Evolutionary conservation across 305 asterid genomes (phyloP), one percentile per base, ranked within the genome.

Genomic region (Fraxinus nigra): DNA sequence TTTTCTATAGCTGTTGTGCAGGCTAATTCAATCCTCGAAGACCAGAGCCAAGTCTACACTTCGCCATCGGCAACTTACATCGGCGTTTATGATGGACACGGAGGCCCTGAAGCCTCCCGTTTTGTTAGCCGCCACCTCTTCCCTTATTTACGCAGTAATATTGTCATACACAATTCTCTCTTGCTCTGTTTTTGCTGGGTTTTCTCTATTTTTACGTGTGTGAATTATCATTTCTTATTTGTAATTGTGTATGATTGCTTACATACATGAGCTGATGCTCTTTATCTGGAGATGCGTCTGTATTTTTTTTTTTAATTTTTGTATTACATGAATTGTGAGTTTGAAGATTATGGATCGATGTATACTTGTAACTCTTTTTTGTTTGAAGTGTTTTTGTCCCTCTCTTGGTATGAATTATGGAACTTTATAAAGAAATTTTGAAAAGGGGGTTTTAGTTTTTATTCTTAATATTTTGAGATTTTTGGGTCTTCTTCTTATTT

Each of bases 21-120:
- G 92, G 99, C 99, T 11, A 96, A 96, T 91, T 89, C 94, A 4
- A 85, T 61, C 72, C 90, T 96, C 0, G 99, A 96, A 89, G 99
- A 96, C 83, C 99, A 96, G 88, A 91, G 97, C 69, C 95, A 93
- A 84, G 98, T 96, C 16, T 92, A 84, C 65, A 90, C 95, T 24
- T 94, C 98, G 70, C 96, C 98, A 2, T 91, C 97, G 38, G 98
- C 97, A 40, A 96, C 99, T 18, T 96, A 87, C 73, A 86, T 96
- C 56, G 99, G 99, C 14, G 97, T 96, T 54, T 96, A 94, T 88
- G 99, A 96, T 80, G 98, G 99, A 40, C 99, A 96, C 51, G 99
- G 99, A 34, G 98, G 99, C 3, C 97, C 98, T 1, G 98, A 94
- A 89, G 98, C 99, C 11, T 93, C 99, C 48, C 94, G 97, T 34